These are phyloP conservation scores for Areca catechu DNA, from an alignment of 176 grass and related monocot genomes.

Conservation along the genomic window DNA sequence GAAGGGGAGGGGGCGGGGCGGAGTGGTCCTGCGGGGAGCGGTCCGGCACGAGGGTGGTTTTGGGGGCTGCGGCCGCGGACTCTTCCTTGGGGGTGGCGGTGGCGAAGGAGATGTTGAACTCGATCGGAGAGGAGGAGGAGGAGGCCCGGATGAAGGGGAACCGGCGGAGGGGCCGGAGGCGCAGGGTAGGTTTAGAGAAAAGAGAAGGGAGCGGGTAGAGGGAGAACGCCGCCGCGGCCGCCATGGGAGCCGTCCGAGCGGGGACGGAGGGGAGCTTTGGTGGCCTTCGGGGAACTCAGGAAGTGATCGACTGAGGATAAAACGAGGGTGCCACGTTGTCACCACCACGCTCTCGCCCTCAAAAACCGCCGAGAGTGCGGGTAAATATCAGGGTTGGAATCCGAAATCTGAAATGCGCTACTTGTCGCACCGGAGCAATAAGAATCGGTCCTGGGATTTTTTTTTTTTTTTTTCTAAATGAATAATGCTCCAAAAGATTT, in stretches of 20 bases:
- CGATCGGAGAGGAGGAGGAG: slow-evolving; percentile 14
- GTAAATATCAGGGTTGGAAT: too few relatives aligned
- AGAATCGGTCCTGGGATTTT: too few relatives aligned
- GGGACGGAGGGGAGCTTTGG: slow-evolving; percentile 2
- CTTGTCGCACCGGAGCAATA: too few relatives aligned
- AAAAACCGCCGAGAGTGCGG: too few relatives aligned
- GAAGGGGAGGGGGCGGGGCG: slow-evolving; percentile 12
- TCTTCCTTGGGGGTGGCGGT: slow-evolving; percentile 9
- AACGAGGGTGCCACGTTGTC: too few relatives aligned
- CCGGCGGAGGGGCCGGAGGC: slow-evolving; percentile 25
- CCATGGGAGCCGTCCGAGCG: slow-evolving; percentile 16
- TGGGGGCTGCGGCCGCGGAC: slow-evolving; percentile 9
- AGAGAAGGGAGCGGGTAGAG: slow-evolving; percentile 22
- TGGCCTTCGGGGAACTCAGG: too few relatives aligned
- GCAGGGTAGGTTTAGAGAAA: slow-evolving; percentile 20
- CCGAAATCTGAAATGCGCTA: too few relatives aligned
- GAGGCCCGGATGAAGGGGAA: slow-evolving; percentile 35
- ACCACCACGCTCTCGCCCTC: too few relatives aligned
- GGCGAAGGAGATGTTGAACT: slow-evolving; percentile 74
- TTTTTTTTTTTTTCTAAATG: too few relatives aligned
- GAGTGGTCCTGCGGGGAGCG: slow-evolving; percentile 5
- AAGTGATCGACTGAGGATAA: too few relatives aligned
- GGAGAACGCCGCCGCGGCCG: slow-evolving; percentile 20
- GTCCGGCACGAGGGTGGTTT: slow-evolving; percentile 14
- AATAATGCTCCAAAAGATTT: too few relatives aligned